A percentile compares a stretch with the other conserved stretches of the same genome.
Evolutionary conservation across 805 yeast species (phyloP).

Genomic region (Metschnikowia vanudenii): DNA sequence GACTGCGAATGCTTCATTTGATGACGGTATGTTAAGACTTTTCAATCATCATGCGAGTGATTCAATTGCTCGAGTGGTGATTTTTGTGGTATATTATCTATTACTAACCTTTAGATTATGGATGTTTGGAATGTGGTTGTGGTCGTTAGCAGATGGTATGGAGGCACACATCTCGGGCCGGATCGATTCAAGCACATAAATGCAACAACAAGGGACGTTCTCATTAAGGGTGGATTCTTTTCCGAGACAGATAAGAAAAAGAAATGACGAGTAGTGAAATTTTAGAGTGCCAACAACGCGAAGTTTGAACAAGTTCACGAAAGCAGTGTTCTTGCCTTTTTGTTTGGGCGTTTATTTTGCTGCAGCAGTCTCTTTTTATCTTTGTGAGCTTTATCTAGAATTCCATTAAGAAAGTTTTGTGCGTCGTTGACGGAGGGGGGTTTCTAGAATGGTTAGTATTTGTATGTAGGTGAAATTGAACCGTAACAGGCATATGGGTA

Average conservation of each 20-base stretch:
- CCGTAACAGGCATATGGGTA: background rate
- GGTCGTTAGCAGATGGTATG: slow-evolving; percentile 89
- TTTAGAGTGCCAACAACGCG: background rate
- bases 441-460: slow-evolving; percentile 6
- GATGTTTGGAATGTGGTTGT: slow-evolving; percentile 84
- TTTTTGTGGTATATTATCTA: background rate
- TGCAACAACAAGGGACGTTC: slow-evolving; percentile 81
- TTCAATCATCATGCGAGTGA: background rate
- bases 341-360: background rate
- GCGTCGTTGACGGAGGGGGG: slow-evolving; percentile 10
- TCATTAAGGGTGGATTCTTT: slow-evolving; percentile 58
- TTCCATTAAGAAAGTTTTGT: slow-evolving; percentile 14
- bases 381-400: slow-evolving; percentile 14
- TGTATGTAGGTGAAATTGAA: background rate
- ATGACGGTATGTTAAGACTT: slow-evolving; percentile 48
- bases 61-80: background rate
- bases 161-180: slow-evolving; percentile 89
- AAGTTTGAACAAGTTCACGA: background rate
- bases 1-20: slow-evolving; percentile 78
- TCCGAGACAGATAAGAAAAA: slow-evolving; percentile 13
- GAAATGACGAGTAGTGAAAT: slow-evolving; percentile 1
- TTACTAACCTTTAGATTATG: slow-evolving; percentile 50
- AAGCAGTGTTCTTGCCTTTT: slow-evolving; percentile 10
- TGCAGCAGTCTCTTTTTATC: slow-evolving; percentile 11
- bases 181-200: slow-evolving; percentile 94